These are phyloP conservation scores for Leishmania gerbilli DNA, from an alignment of 208 protist species.

Conservation along the genomic window DNA sequence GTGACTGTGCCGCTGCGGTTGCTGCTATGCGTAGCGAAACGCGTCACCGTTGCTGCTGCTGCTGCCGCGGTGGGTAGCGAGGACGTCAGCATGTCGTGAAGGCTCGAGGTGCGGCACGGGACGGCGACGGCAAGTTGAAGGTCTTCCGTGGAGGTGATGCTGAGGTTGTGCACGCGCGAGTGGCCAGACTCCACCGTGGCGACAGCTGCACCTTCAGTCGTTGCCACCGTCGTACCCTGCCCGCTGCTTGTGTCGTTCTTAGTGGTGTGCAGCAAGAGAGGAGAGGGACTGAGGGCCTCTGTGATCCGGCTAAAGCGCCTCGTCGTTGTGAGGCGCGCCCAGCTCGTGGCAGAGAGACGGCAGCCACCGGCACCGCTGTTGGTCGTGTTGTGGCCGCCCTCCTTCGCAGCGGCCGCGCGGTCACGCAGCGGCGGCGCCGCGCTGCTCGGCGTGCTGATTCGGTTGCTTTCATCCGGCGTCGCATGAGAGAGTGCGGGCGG, in stretches of 20 bases:
- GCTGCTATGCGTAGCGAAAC: not conserved
- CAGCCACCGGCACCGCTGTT: not conserved
- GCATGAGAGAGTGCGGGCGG: not conserved
- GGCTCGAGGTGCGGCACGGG: not conserved
- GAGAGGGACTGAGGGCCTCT: not conserved
- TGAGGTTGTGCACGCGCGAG: not conserved
- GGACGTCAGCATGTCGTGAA: not conserved
- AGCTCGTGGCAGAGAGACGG: not conserved
- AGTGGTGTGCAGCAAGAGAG: not conserved
- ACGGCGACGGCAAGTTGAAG: not conserved
- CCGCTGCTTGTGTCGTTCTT: not conserved
- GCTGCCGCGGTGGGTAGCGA: not conserved
- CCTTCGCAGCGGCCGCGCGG: not conserved
- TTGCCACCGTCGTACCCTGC: not conserved
- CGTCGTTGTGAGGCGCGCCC: not conserved
- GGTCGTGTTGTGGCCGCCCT: not conserved
- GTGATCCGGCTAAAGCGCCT: not conserved
- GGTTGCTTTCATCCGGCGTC: not conserved
- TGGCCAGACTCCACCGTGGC: not conserved
- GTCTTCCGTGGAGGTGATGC: not conserved
- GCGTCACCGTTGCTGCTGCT: not conserved
- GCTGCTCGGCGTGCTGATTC: not conserved
- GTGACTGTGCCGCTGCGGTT: not conserved
- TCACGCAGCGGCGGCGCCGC: not conserved
- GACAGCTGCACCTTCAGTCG: not conserved